These are phyloP conservation scores for Solanum gracilifrons DNA, from an alignment of 257 asterid genomes.

Conservation along the genomic window DNA sequence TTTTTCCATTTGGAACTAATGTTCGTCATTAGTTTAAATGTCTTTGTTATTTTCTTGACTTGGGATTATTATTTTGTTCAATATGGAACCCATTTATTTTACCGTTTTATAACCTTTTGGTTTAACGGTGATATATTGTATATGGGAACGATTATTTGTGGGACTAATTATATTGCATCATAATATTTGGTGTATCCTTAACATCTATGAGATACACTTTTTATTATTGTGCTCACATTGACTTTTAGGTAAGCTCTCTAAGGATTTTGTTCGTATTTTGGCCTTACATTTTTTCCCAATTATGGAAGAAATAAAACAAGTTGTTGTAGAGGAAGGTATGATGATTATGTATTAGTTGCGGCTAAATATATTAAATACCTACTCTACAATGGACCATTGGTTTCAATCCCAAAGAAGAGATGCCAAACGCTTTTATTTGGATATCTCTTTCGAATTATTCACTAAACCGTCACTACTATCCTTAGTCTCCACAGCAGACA, in stretches of 20 bases:
- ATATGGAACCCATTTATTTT: background rate
- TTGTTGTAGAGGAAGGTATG: background rate
- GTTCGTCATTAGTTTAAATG: background rate
- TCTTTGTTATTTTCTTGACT: background rate
- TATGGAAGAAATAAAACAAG: background rate
- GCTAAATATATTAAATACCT: background rate
- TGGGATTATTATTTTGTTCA: background rate
- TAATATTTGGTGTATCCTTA: background rate
- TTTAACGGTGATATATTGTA: background rate
- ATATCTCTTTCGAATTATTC: no score
- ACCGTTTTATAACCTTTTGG: background rate
- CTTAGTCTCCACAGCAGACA: no score
- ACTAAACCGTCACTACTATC: no score
- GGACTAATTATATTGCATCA: background rate
- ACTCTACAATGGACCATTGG: background rate
- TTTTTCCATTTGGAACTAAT: background rate
- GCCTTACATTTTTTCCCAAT: background rate
- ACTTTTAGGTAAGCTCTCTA: background rate
- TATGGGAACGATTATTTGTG: background rate
- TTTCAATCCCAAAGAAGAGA: no score
- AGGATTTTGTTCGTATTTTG: no score
- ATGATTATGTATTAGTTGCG: background rate
- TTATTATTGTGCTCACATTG: background rate
- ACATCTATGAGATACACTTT: background rate
- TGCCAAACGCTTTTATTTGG: no score